These are phyloP conservation scores for Talaromyces sp. DNA, from an alignment of 2,329 filamentous ascomycete genomes.

Conservation along the genomic window DNA sequence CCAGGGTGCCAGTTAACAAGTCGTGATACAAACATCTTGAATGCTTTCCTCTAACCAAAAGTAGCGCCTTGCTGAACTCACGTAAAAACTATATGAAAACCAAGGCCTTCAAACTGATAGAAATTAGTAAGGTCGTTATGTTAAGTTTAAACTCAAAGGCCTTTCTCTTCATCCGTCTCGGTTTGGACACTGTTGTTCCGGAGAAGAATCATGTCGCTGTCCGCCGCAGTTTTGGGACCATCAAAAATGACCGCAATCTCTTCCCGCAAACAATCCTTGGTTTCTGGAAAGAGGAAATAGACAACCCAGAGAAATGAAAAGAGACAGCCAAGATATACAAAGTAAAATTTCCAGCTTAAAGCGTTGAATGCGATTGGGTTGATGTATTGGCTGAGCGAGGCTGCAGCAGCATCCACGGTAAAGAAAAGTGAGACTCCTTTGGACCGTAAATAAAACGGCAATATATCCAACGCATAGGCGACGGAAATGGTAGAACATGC, in stretches of 20 bases:
- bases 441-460: slow-evolving; percentile 35
- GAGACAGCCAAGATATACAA: slow-evolving; percentile 25
- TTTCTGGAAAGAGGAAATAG: slow-evolving; percentile 28
- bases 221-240: slow-evolving; percentile 1
- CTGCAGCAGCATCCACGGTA: slow-evolving; percentile 21
- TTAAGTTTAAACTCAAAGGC: not conserved
- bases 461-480: slow-evolving; percentile 25
- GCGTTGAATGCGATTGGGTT: slow-evolving; percentile 6
- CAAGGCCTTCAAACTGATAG: not conserved
- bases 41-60: not conserved
- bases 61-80: not conserved
- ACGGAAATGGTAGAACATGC: slow-evolving; percentile 24
- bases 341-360: slow-evolving; percentile 11
- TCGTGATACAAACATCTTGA: not conserved
- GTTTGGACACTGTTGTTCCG: not conserved
- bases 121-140: not conserved
- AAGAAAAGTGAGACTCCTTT: slow-evolving; percentile 29
- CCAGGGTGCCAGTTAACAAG: not conserved
- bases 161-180: not conserved
- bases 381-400: slow-evolving; percentile 24
- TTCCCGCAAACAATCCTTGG: slow-evolving; percentile 30
- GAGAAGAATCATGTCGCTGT: not conserved
- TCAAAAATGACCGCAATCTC: slow-evolving; percentile 18
- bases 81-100: not conserved
- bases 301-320: slow-evolving; percentile 24